Conservation (phyloP, 2,329 filamentous ascomycete species). For the Aureobasidium subglaciale region DNA sequence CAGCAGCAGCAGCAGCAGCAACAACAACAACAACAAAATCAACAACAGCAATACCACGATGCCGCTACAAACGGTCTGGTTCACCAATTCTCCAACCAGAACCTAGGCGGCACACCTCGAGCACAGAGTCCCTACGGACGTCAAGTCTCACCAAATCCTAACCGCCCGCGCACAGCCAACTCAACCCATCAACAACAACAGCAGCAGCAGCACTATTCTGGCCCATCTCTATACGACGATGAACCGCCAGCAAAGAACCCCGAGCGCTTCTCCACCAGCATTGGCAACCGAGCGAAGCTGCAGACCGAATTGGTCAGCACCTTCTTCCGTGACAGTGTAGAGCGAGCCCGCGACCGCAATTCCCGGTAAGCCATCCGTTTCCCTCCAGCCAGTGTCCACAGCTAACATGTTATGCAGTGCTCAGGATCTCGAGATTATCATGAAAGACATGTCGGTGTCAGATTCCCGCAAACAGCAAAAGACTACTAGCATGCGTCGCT, state of each 20-base stretch:
- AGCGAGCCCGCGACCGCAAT: constrained; percentile 76
- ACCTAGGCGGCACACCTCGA: constrained; percentile 63
- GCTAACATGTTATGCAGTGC: constrained; percentile 53
- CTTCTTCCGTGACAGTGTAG: constrained; percentile 98
- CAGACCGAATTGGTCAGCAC: constrained; percentile 60
- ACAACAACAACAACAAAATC: constrained; percentile 40
- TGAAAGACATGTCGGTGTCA: constrained; percentile 68
- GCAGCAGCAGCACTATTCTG: constrained; percentile 48
- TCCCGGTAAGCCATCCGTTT: constrained; percentile 15
- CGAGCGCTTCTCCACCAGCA: constrained; percentile 81
- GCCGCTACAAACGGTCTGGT: constrained; percentile 82
- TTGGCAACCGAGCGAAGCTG: constrained; percentile 64
- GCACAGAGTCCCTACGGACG: constrained; percentile 60
- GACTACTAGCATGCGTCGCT: constrained; percentile 74
- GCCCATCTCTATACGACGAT: constrained; percentile 46
- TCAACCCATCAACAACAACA: constrained; percentile 37
- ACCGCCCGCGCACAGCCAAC: constrained; percentile 72
- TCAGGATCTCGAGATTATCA: constrained; percentile 81
- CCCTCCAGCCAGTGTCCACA: background rate
- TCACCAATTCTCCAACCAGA: constrained; percentile 95
- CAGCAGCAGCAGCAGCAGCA: constrained; percentile 33
- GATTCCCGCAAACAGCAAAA: constrained; percentile 75
- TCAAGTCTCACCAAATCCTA: constrained; percentile 58
- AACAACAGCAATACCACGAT: constrained; percentile 55
- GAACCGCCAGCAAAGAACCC: constrained; percentile 72